These are phyloP conservation scores for Fonsecaea multimorphosa DNA, from an alignment of 2,329 filamentous ascomycete species.

Conservation along the genomic window DNA sequence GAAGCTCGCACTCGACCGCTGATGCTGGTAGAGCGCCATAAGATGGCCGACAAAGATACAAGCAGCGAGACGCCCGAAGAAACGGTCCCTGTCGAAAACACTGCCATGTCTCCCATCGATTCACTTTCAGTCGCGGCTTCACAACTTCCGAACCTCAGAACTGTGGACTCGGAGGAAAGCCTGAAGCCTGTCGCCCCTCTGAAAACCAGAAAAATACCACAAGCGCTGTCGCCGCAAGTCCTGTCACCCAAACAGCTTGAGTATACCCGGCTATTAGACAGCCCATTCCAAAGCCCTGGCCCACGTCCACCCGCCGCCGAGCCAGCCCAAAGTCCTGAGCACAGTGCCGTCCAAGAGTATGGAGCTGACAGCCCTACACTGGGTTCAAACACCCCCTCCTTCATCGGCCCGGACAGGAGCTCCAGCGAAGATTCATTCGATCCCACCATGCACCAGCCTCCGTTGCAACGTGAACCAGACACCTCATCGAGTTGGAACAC, in stretches of 20 bases:
- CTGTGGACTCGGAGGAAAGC: constrained; percentile 42
- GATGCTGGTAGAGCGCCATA: constrained; percentile 41
- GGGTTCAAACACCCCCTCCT: constrained; percentile 21
- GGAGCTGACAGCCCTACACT: constrained; percentile 34
- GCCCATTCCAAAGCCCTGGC: constrained; percentile 35
- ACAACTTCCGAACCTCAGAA: constrained; percentile 35
- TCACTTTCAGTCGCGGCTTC: constrained; percentile 46
- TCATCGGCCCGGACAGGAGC: constrained; percentile 18
- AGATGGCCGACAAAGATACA: constrained; percentile 14
- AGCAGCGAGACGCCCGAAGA: constrained; percentile 12
- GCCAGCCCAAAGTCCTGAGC: constrained; percentile 21
- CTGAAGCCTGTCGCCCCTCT: constrained; percentile 53
- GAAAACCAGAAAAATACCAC: constrained; percentile 49
- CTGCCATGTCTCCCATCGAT: constrained; percentile 30
- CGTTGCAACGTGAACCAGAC: constrained; percentile 30
- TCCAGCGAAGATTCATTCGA: constrained; percentile 31
- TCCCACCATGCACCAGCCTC: constrained; percentile 24
- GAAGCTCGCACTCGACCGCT: constrained; percentile 49
- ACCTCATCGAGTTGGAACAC: constrained; percentile 67
- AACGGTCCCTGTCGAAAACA: constrained; percentile 4
- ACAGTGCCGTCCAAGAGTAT: constrained; percentile 23
- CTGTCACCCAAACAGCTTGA: constrained; percentile 16
- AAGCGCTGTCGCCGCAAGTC: constrained; percentile 33
- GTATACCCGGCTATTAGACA: constrained; percentile 24
- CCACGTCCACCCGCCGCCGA: constrained; percentile 16